A percentile compares a stretch with the other conserved stretches of the same genome.
These are phyloP conservation scores for Lagerstroemia fauriei DNA, from an alignment of 441 rosid species.

Conservation along the genomic window DNA sequence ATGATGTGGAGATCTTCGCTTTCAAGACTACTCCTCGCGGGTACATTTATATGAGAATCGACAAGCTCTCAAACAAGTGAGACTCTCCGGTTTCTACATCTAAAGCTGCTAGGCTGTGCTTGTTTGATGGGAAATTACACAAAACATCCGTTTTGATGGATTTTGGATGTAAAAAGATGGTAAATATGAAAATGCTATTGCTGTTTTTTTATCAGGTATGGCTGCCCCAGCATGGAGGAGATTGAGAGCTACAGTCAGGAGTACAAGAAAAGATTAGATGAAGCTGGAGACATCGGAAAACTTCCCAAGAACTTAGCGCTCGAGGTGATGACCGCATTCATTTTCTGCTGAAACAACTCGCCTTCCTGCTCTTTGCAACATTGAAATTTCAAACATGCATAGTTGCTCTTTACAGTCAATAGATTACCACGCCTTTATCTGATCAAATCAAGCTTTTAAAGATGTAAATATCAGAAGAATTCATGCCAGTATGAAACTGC, in stretches of 20 bases:
- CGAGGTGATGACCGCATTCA: slow-evolving; percentile 50
- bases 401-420: not conserved
- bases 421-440: not conserved
- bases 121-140: not conserved
- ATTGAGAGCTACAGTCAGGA: slow-evolving; percentile 67
- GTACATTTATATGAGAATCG: slow-evolving; percentile 71
- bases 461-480: not conserved
- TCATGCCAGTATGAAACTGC: not conserved
- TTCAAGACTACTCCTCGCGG: slow-evolving; percentile 80
- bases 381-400: not conserved
- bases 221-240: slow-evolving; percentile 83
- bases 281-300: slow-evolving; percentile 59
- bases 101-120: not conserved
- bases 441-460: not conserved
- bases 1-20: slow-evolving; percentile 63
- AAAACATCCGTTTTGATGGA: not conserved
- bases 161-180: not conserved
- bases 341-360: not conserved
- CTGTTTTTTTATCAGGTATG: slow-evolving; percentile 50
- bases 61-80: slow-evolving; percentile 73
- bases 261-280: slow-evolving; percentile 74
- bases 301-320: slow-evolving; percentile 82
- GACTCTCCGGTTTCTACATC: slow-evolving; percentile 8
- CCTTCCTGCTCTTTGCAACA: not conserved
- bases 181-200: not conserved